Conservation (phyloP, 495 filamentous ascomycete species). For the Hamigera avellanea region DNA sequence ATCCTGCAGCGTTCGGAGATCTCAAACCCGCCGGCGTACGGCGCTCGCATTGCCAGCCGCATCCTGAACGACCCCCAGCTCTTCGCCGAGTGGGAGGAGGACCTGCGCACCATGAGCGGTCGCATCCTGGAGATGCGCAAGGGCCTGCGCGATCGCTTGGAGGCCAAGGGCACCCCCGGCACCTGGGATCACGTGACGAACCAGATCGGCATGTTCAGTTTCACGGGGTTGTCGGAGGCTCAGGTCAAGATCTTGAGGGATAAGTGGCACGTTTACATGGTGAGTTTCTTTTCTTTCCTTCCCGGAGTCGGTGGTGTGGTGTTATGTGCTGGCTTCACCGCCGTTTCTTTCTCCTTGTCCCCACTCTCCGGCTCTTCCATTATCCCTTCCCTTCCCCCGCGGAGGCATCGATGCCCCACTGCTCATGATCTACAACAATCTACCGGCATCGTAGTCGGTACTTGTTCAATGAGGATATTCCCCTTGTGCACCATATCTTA, state of each 20-base stretch:
- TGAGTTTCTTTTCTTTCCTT: slow-evolving; percentile 12
- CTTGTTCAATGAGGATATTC: too few species aligned
- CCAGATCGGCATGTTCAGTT: slow-evolving; percentile 99
- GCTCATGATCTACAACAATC: too few species aligned
- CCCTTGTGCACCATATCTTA: too few species aligned
- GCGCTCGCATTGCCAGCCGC: slow-evolving; percentile 71
- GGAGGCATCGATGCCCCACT: too few species aligned
- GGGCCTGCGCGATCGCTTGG: slow-evolving; percentile 61
- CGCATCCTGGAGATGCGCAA: slow-evolving; percentile 84
- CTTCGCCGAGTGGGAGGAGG: slow-evolving; percentile 90
- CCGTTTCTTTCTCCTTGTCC: neutral
- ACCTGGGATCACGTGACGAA: slow-evolving; percentile 94
- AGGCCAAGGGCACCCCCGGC: slow-evolving; percentile 70
- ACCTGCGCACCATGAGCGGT: slow-evolving; percentile 87
- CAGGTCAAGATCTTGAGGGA: slow-evolving; percentile 75
- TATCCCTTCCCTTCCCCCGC: too few species aligned
- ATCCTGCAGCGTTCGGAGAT: slow-evolving; percentile 86
- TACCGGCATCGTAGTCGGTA: too few species aligned
- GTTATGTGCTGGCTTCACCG: neutral
- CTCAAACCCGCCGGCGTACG: slow-evolving; percentile 83
- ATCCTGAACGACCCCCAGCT: slow-evolving; percentile 73
- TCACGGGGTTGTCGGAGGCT: slow-evolving; percentile 76
- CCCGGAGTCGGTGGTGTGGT: neutral
- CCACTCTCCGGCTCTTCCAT: neutral
- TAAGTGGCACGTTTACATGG: slow-evolving; percentile 87